Evolutionary conservation across 1,284 basidiomycete species (phyloP).

Genomic region (Fistulina hepatica): DNA sequence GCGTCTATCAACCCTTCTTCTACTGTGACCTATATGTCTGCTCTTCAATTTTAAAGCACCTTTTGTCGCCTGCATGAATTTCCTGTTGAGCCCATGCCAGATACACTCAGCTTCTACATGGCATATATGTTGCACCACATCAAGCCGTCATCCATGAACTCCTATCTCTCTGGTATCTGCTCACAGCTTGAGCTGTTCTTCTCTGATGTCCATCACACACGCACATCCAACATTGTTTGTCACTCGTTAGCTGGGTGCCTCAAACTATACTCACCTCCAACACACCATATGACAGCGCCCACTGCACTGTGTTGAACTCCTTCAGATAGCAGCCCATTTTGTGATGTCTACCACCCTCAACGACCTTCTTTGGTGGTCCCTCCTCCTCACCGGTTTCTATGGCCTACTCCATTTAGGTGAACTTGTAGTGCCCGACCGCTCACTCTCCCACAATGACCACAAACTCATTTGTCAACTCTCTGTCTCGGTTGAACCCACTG

Average conservation of each 20-base stretch:
- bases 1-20: conserved; percentile 23
- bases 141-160: conserved; percentile 24
- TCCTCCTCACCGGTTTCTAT: conserved; percentile 20
- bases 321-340: conserved; percentile 1
- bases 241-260: conserved; percentile 24
- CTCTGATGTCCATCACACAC: conserved; percentile 22
- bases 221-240: conserved; percentile 16
- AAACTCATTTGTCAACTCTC: conserved; percentile 16
- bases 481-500: conserved; percentile 1
- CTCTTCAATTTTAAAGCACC: conserved; percentile 27
- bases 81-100: conserved; percentile 23
- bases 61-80: conserved; percentile 26
- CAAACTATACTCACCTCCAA: conserved; percentile 10
- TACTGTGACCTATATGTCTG: conserved; percentile 22
- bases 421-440: conserved; percentile 18
- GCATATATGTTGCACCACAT: conserved; percentile 32
- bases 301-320: conserved; percentile 14
- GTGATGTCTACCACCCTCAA: conserved; percentile 18
- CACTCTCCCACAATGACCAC: conserved; percentile 7
- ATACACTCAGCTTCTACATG: conserved; percentile 27
- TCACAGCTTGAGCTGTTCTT: conserved; percentile 26
- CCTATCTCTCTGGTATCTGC: conserved; percentile 33
- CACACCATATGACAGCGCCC: conserved; percentile 21
- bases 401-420: conserved; percentile 24
- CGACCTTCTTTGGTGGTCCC: conserved; percentile 20